Base-by-base conservation (phyloP, 2,329 filamentous ascomycete genomes). In the Hypoxylon sp. region DNA sequence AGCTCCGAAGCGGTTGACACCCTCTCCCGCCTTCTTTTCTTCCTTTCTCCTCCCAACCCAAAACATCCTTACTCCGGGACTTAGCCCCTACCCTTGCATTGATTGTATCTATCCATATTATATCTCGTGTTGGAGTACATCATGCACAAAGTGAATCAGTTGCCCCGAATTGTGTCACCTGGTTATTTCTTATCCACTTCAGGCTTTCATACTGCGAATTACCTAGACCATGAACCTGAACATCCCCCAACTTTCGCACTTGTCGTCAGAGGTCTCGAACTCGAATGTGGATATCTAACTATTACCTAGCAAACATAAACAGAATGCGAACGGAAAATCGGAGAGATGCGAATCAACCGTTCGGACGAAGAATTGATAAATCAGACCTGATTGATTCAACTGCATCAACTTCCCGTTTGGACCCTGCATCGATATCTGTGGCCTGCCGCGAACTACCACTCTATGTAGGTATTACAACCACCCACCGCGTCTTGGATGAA, bases 131-230 rank as follows among this genome's bases (percentile, higher is more conserved):
- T 13, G 10, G 37, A 8, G n/a, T 41, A 41, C 37, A 41, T 41
- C 6, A 41, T 41, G 37, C 37, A 41, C 10, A 20, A 13, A 15
- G n/a, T 41, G 17, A 41, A 28, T n/a, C 24, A 48, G 30, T 7
- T 28, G 55, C 54, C 47, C 56, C 52, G 57, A 50, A 44, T 22
- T 28, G 46, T 56, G 58, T 66, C 60, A 66, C 64, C 63, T 64
- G 64, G 63, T 19, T 26, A 6, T 19, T 53, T 30, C 51, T 67
- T 65, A 65, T 58, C 65, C 65, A 68, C 65, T 60, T 68, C 41
- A 61, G 65, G 65, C 59, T 28, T 61, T 56, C 50, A 44, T 62
- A 58, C 64, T 50, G 34, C 55, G 41, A 57, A 41, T 41, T 53
- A n/a, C n/a, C n/a, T n/a, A 48, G 32, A 53, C 44, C 26, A 24